Percentiles rank a stretch among this genome's conserved stretches.
phyloP scores from a whole-genome alignment of 306 rosid species.

The Dryas drummondii region DNA sequence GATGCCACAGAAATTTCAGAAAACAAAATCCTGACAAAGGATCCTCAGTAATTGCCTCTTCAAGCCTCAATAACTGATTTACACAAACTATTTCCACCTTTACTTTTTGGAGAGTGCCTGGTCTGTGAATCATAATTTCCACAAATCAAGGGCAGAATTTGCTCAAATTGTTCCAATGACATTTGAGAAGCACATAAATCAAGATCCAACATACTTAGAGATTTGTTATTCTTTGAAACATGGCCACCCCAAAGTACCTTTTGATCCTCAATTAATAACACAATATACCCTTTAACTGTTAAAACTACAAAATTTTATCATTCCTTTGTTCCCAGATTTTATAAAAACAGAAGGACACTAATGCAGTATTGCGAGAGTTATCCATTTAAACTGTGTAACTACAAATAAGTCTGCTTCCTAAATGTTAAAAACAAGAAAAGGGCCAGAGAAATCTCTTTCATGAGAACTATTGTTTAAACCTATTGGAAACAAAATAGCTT shows the following conservation, averaged over 20 bases:
- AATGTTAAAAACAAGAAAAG: not conserved
- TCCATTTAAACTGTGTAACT: not conserved
- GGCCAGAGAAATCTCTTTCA: not conserved
- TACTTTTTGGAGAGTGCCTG: not conserved
- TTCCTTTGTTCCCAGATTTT: not conserved
- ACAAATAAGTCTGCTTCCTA: not conserved
- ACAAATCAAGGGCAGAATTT: not conserved
- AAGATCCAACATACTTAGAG: not conserved
- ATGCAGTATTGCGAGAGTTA: not conserved
- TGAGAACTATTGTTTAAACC: not conserved
- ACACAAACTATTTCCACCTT: not conserved
- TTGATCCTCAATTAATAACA: not conserved
- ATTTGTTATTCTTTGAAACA: not conserved
- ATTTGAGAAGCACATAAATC: not conserved
- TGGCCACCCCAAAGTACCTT: not conserved
- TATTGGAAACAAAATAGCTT: not conserved
- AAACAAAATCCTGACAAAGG: not conserved
- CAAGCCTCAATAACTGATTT: not conserved
- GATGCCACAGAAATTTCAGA: not conserved
- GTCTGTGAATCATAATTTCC: slow-evolving; percentile 7
- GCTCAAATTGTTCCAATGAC: not conserved
- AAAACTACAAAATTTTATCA: slow-evolving; percentile 1
- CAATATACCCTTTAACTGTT: not conserved
- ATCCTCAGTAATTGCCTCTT: not conserved
- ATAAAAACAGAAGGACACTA: not conserved